Percentiles rank a stretch among this genome's conserved stretches.
These are phyloP conservation scores for Monosporozyma aerobia DNA, from an alignment of 805 yeast genomes.

Conservation along the genomic window DNA sequence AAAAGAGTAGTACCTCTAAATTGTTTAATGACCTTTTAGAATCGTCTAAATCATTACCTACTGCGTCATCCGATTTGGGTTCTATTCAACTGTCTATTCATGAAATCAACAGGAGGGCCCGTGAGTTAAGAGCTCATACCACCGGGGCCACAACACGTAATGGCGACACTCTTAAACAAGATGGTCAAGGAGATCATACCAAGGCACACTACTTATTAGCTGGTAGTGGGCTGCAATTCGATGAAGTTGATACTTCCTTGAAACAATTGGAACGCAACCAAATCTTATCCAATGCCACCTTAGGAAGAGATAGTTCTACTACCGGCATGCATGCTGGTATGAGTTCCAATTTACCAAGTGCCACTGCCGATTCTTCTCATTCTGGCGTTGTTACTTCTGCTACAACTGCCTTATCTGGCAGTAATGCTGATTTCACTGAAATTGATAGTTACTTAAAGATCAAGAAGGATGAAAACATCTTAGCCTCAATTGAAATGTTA, in stretches of 20 bases:
- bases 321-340: neutral
- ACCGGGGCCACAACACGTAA: neutral
- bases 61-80: conserved; percentile 57
- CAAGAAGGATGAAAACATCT: conserved; percentile 73
- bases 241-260: conserved; percentile 62
- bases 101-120: conserved; percentile 66
- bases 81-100: conserved; percentile 69
- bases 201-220: conserved; percentile 85
- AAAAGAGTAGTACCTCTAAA: conserved; percentile 10
- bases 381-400: neutral
- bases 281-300: neutral
- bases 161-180: neutral
- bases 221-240: conserved; percentile 79
- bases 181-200: conserved; percentile 32
- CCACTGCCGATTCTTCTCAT: neutral
- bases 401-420: neutral
- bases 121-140: conserved; percentile 36
- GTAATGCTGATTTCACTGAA: conserved; percentile 25
- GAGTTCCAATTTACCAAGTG: neutral
- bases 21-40: conserved; percentile 64
- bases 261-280: conserved; percentile 19
- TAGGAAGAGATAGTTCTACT: neutral
- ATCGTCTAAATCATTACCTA: conserved; percentile 67
- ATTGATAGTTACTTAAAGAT: conserved; percentile 55
- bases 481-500: conserved; percentile 75